Conservation (phyloP, 768 basidiomycete species). For the Hypsizygus marmoreus region DNA sequence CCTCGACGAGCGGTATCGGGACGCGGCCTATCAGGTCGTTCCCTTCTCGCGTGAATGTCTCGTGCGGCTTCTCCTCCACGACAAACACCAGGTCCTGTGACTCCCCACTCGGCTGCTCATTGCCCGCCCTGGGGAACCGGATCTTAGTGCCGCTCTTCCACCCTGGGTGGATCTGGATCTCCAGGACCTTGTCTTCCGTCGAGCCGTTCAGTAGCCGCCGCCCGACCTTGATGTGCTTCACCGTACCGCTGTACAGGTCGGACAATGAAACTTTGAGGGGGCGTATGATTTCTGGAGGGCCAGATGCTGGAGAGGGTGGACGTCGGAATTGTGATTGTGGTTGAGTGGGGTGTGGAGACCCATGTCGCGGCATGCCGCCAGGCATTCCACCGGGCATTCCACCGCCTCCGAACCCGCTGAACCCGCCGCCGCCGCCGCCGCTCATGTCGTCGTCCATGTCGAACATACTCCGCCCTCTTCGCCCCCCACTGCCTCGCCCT, state of each 20-base stretch:
- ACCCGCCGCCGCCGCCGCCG: slow-evolving; percentile 32
- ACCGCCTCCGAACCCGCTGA: no score
- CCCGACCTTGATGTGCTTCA: slow-evolving; percentile 87
- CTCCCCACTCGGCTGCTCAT: slow-evolving; percentile 67
- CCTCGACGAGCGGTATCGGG: slow-evolving; percentile 79
- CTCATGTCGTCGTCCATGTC: slow-evolving; percentile 55
- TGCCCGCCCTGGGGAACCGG: slow-evolving; percentile 84
- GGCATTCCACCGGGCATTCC: slow-evolving; percentile 48
- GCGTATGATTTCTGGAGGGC: slow-evolving; percentile 65
- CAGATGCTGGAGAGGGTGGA: slow-evolving; percentile 33
- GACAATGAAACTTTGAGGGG: slow-evolving; percentile 85
- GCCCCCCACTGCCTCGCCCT: slow-evolving; percentile 22
- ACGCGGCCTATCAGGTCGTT: slow-evolving; percentile 72
- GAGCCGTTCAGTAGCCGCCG: slow-evolving; percentile 70
- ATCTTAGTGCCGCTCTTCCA: slow-evolving; percentile 98
- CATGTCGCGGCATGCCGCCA: slow-evolving; percentile 57
- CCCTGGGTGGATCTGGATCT: slow-evolving; percentile 79
- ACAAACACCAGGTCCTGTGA: slow-evolving; percentile 94
- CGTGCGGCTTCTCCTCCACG: slow-evolving; percentile 93
- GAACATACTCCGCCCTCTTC: slow-evolving; percentile 31
- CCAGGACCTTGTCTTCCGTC: slow-evolving; percentile 85
- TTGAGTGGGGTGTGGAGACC: slow-evolving; percentile 15
- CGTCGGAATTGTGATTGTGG: slow-evolving; percentile 26
- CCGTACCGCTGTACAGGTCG: slow-evolving; percentile 82
- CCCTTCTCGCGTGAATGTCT: slow-evolving; percentile 72